These are phyloP conservation scores for Dryas integrifolia DNA, from an alignment of 331 rosid genomes.

Conservation along the genomic window DNA sequence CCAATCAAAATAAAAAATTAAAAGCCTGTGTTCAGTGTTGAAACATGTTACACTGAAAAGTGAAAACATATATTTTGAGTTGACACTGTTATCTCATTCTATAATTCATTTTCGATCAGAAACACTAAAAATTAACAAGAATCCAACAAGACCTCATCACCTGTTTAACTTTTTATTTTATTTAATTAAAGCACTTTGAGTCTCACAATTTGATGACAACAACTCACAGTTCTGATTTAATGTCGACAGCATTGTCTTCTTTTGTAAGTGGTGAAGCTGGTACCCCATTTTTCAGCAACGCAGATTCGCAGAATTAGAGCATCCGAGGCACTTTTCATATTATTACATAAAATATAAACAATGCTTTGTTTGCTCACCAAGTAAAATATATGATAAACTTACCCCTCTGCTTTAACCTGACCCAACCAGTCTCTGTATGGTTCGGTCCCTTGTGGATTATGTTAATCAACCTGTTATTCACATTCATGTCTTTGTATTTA, in stretches of 20 bases:
- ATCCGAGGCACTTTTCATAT: slow-evolving; percentile 48
- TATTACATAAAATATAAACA: slow-evolving; percentile 2
- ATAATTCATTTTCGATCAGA: background rate
- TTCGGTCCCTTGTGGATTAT: background rate
- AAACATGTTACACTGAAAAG: background rate
- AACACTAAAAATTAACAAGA: slow-evolving; percentile 1
- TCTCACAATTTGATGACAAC: slow-evolving; percentile 30
- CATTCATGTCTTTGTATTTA: no score
- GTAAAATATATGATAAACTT: slow-evolving; percentile 11
- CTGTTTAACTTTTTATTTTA: background rate
- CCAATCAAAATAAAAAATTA: background rate
- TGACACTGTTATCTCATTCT: background rate
- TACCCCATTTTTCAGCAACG: slow-evolving; percentile 25
- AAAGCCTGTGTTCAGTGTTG: background rate
- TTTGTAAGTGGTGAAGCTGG: slow-evolving; percentile 36
- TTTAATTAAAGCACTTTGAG: slow-evolving; percentile 6
- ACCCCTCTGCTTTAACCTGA: slow-evolving; percentile 7
- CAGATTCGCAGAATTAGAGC: slow-evolving; percentile 24
- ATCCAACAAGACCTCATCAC: slow-evolving; percentile 9
- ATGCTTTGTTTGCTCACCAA: slow-evolving; percentile 11
- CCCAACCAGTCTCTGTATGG: slow-evolving; percentile 6
- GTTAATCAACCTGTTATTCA: background rate
- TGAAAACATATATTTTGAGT: background rate
- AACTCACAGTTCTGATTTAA: slow-evolving; percentile 35
- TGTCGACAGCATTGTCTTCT: slow-evolving; percentile 38